Conservation (phyloP, 495 filamentous ascomycete genomes). For the Parathielavia hyrcaniae region DNA sequence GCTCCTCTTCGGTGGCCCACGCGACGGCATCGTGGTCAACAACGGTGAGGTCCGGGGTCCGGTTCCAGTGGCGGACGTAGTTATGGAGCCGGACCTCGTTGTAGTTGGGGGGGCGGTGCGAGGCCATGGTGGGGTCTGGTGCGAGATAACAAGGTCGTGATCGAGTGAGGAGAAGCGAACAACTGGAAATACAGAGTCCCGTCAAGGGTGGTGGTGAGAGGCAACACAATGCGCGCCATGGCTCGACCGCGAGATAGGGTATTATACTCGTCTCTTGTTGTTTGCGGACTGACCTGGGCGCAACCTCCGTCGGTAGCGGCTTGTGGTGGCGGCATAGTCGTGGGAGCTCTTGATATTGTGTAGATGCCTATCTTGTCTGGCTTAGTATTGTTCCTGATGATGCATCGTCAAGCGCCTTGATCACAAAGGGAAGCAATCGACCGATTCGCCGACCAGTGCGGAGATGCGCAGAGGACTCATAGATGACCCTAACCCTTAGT, state of each 20-base stretch:
- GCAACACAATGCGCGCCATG: not conserved
- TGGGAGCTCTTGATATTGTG: not conserved
- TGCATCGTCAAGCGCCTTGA: too few species aligned
- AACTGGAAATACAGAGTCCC: too few species aligned
- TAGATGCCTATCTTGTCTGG: constrained; percentile 4
- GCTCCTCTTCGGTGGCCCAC: constrained; percentile 17
- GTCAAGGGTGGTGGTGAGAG: too few species aligned
- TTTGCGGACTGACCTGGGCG: too few species aligned
- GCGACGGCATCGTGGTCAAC: constrained; percentile 15
- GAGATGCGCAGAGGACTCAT: too few species aligned
- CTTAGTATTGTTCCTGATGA: constrained; percentile 10
- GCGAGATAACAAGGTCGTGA: too few species aligned
- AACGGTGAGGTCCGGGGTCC: constrained; percentile 1
- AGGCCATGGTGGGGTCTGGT: not conserved
- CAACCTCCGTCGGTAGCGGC: not conserved
- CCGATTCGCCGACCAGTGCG: not conserved
- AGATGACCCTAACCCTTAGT: not conserved
- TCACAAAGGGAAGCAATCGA: not conserved
- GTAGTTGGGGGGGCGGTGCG: constrained; percentile 4
- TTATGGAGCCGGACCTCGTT: constrained; percentile 5
- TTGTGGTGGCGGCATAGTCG: not conserved
- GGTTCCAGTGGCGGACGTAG: constrained; percentile 14
- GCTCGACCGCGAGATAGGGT: not conserved
- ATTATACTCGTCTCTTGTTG: not conserved
- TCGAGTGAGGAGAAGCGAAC: too few species aligned